Percentiles rank a stretch among this genome's conserved stretches.
Conservation (phyloP, 2,329 filamentous ascomycete genomes). For the Fusarium pilosicola region DNA sequence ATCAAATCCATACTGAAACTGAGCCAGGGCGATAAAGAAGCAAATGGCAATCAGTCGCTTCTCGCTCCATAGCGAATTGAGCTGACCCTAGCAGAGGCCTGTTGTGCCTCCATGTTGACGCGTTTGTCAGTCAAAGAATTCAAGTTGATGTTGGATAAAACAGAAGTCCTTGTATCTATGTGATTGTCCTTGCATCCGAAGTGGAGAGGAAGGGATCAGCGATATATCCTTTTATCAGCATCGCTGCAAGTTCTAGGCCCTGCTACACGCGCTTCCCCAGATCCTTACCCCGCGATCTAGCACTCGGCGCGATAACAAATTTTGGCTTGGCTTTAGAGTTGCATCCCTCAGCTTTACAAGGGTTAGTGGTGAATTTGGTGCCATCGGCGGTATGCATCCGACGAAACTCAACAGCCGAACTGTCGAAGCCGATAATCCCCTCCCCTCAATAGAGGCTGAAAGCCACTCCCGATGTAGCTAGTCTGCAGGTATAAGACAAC, state of each 20-base stretch:
- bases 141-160: too few relatives aligned
- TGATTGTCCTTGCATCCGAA: neutral
- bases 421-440: neutral
- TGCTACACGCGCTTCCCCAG: neutral
- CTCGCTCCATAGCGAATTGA: neutral
- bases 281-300: neutral
- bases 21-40: neutral
- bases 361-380: neutral
- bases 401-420: neutral
- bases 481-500: neutral
- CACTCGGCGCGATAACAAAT: neutral
- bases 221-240: neutral
- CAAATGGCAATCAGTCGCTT: neutral
- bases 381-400: neutral
- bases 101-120: neutral
- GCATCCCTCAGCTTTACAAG: neutral
- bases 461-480: neutral
- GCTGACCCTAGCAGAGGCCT: neutral
- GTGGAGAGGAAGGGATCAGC: neutral
- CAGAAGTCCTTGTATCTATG: fast-evolving
- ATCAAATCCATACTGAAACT: neutral
- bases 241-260: neutral
- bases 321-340: neutral
- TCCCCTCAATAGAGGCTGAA: neutral
- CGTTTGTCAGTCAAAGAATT: too few relatives aligned